phyloP scores from a whole-genome alignment of 495 filamentous ascomycete genomes.

The Usnea hakonensis region DNA sequence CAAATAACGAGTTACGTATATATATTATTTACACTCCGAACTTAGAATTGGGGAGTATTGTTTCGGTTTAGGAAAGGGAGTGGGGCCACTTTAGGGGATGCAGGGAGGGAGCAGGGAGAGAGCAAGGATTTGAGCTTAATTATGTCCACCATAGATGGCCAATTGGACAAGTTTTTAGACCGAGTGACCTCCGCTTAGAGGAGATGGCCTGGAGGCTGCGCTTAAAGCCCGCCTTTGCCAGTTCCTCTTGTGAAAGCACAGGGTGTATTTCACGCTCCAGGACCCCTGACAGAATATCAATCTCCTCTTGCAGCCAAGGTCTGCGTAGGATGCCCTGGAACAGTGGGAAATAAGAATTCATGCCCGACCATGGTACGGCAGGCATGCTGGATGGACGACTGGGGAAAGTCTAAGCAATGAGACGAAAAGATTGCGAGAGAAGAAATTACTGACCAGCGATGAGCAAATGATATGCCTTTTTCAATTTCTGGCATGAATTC shows the following conservation, averaged over 20 bases:
- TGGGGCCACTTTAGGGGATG: too few species aligned
- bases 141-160: too few species aligned
- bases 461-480: not conserved
- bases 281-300: not conserved
- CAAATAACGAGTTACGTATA: too few species aligned
- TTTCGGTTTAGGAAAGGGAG: too few species aligned
- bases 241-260: not conserved
- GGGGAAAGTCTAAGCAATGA: slow-evolving; percentile 1
- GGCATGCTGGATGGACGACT: slow-evolving; percentile 3
- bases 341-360: not conserved
- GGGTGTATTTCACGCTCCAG: not conserved
- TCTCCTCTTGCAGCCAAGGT: slow-evolving; percentile 2
- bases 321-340: not conserved
- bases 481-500: too few species aligned
- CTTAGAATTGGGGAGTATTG: too few species aligned
- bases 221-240: slow-evolving; percentile 2
- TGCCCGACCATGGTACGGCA: not conserved
- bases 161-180: too few species aligned
- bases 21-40: too few species aligned
- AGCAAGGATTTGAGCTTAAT: too few species aligned
- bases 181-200: slow-evolving; percentile 1
- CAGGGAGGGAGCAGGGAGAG: too few species aligned
- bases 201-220: not conserved
- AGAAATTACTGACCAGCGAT: not conserved
- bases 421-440: not conserved